Percentiles rank a stretch among this genome's conserved stretches.
Conservation (phyloP, 768 basidiomycete species). For the Sarcodon aspratus region DNA sequence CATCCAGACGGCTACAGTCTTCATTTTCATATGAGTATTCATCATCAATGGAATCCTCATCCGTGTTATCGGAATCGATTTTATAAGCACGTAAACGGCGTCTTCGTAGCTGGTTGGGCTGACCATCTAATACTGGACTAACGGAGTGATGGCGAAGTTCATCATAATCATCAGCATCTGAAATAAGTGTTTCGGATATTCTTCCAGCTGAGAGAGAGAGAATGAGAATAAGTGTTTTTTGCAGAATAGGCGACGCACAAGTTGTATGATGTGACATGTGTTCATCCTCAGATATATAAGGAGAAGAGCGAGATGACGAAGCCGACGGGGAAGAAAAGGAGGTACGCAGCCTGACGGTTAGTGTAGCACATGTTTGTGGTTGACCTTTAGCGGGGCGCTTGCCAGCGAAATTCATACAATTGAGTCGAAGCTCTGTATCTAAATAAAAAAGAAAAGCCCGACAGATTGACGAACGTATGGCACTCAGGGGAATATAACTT, state of each 20-base stretch:
- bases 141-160: too few species aligned
- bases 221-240: slow-evolving; percentile 2
- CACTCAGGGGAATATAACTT: background rate
- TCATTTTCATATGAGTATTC: slow-evolving; percentile 10
- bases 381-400: slow-evolving; percentile 7
- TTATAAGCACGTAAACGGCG: slow-evolving; percentile 26
- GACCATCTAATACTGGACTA: background rate
- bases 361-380: slow-evolving; percentile 8
- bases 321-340: slow-evolving; percentile 1
- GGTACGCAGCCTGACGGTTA: slow-evolving; percentile 9
- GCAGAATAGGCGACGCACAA: too few species aligned
- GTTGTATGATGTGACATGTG: background rate
- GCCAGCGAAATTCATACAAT: slow-evolving; percentile 4
- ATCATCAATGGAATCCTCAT: slow-evolving; percentile 14
- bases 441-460: background rate
- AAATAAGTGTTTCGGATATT: background rate
- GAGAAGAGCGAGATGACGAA: background rate
- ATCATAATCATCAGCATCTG: background rate
- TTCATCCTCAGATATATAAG: background rate
- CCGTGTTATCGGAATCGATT: slow-evolving; percentile 30
- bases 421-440: slow-evolving; percentile 10
- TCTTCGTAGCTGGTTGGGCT: slow-evolving; percentile 12
- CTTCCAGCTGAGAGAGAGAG: background rate
- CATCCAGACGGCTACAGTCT: background rate
- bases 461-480: background rate